Evolutionary conservation across 106 monocot genomes (phyloP).

Genomic region (Triglochin maritima): DNA sequence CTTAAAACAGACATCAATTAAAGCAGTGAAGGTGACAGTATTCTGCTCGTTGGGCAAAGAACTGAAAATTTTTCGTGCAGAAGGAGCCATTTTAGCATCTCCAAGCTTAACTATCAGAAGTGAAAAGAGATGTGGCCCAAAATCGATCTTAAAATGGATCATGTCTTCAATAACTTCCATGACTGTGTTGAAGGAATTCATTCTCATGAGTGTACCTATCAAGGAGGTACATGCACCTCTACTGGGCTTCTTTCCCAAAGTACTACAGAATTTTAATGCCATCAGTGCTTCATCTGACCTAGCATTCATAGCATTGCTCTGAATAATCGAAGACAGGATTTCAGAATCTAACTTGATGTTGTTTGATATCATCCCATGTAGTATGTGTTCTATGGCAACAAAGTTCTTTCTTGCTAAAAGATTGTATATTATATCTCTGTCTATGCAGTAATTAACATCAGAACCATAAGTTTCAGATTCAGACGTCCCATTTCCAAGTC

Average conservation of each 20-base stretch:
- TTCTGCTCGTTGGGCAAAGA: conserved; percentile 35
- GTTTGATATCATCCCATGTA: conserved; percentile 24
- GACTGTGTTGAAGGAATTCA: conserved; percentile 18
- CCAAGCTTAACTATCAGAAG: conserved; percentile 49
- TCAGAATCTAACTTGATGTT: conserved; percentile 32
- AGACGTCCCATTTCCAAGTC: conserved; percentile 24
- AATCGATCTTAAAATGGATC: conserved; percentile 20
- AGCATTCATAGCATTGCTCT: conserved; percentile 25
- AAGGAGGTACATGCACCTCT: conserved; percentile 40
- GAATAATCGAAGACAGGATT: conserved; percentile 34
- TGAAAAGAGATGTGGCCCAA: conserved; percentile 51
- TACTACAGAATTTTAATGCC: conserved; percentile 38
- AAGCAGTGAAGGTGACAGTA: conserved; percentile 46
- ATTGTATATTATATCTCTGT: conserved; percentile 37
- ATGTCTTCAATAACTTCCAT: conserved; percentile 54
- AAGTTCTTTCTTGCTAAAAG: conserved; percentile 45
- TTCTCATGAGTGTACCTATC: conserved; percentile 51
- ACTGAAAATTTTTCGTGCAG: conserved; percentile 38
- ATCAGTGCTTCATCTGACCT: conserved; percentile 29
- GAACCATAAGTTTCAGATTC: conserved; percentile 9
- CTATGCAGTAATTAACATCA: conserved; percentile 24
- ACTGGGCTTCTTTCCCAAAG: conserved; percentile 26
- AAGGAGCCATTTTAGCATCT: conserved; percentile 30
- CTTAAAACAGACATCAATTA: conserved; percentile 54
- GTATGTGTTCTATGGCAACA: conserved; percentile 40